A percentile compares a stretch with the other conserved stretches of the same genome.
Evolutionary conservation across 768 basidiomycete genomes (phyloP).

Genomic region (Vararia minispora): DNA sequence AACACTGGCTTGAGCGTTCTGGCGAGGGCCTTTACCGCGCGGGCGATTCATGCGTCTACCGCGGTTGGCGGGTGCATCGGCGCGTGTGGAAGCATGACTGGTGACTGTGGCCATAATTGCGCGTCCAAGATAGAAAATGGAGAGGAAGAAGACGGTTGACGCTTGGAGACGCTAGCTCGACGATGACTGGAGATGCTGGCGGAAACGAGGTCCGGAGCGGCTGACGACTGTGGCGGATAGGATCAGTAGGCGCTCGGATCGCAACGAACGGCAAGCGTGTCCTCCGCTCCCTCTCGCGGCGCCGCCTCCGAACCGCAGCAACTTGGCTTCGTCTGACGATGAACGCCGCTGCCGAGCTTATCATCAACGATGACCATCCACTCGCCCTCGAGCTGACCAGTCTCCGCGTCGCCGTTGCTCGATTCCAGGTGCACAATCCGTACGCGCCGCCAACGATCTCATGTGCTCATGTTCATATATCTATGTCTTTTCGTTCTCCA

Average conservation of each 20-base stretch:
- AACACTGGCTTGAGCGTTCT: neutral
- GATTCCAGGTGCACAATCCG: slow-evolving; percentile 24
- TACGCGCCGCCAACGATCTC: slow-evolving; percentile 1
- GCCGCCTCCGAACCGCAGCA: neutral
- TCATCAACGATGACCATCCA: slow-evolving; percentile 25
- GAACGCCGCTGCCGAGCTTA: slow-evolving; percentile 7
- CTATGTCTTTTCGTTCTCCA: slow-evolving; percentile 21
- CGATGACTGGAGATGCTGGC: no score
- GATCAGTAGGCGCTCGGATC: no score
- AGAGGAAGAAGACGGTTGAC: no score
- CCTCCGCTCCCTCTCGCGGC: no score
- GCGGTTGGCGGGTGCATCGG: neutral
- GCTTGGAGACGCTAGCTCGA: no score
- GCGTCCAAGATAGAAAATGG: no score
- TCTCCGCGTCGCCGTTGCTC: slow-evolving; percentile 22
- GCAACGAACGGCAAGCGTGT: no score
- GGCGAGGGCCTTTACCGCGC: neutral
- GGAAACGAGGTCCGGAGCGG: no score
- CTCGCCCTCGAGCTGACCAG: slow-evolving; percentile 25
- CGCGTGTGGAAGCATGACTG: neutral
- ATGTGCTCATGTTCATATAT: slow-evolving; percentile 18
- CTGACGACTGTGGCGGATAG: no score
- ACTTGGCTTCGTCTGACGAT: slow-evolving; percentile 3
- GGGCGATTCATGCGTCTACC: neutral
- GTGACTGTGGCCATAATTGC: neutral